Evolutionary conservation across 441 rosid genomes (phyloP).

Genomic region (Populus tomentosa): DNA sequence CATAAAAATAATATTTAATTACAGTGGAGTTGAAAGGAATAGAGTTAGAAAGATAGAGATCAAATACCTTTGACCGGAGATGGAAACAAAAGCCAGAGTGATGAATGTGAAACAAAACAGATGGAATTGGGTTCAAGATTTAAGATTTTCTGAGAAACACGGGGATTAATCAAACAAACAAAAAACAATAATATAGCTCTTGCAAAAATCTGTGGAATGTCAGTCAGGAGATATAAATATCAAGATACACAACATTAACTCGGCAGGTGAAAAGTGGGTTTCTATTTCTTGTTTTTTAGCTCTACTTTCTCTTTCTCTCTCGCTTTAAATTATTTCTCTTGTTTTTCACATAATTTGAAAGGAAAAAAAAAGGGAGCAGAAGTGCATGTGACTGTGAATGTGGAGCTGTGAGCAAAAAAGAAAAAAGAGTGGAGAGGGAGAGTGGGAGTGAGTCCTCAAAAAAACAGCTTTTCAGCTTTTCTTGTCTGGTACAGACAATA

Average conservation of each 20-base stretch:
- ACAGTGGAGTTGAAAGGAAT: slow-evolving; percentile 3
- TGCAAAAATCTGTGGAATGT: slow-evolving; percentile 34
- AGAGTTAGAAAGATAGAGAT: slow-evolving; percentile 18
- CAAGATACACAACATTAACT: background rate
- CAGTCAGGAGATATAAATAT: slow-evolving; percentile 17
- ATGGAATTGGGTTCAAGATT: slow-evolving; percentile 17
- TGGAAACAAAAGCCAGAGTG: slow-evolving; percentile 17
- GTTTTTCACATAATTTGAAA: background rate
- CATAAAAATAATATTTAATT: background rate
- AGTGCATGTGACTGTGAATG: slow-evolving; percentile 44
- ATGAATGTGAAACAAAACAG: slow-evolving; percentile 9
- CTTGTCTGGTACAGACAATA: background rate
- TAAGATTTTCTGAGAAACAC: slow-evolving; percentile 9
- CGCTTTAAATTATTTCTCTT: slow-evolving; percentile 1
- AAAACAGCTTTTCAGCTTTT: slow-evolving; percentile 42
- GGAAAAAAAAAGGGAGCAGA: slow-evolving; percentile 3
- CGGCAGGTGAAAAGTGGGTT: slow-evolving; percentile 20
- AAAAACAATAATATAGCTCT: background rate
- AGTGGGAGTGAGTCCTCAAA: slow-evolving; percentile 14
- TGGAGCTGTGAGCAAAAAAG: too few species aligned
- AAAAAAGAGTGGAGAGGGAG: background rate
- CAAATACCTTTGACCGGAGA: slow-evolving; percentile 39
- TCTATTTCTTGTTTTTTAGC: slow-evolving; percentile 26
- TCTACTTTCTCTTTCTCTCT: background rate
- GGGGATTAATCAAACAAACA: background rate